phyloP scores from a whole-genome alignment of 2,329 filamentous ascomycete species.

The Apiospora sp. region DNA sequence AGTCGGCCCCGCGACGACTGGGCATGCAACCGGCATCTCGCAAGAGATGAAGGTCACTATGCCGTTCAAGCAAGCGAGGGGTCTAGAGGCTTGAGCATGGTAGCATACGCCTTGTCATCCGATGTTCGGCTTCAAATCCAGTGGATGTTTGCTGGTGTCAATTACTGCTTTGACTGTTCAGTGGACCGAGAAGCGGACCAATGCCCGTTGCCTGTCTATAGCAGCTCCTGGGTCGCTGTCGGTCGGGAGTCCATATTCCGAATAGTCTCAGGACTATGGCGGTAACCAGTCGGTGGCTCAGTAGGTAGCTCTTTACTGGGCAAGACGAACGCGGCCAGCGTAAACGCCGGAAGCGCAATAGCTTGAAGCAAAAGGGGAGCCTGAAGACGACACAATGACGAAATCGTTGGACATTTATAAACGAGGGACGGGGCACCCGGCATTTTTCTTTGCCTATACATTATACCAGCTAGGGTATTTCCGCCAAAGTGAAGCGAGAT shows the following conservation, averaged over 20 bases:
- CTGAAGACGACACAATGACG: slow-evolving; percentile 14
- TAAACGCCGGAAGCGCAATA: background rate
- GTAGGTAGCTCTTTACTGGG: background rate
- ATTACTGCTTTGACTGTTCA: background rate
- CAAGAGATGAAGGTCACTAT: background rate
- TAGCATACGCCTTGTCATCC: background rate
- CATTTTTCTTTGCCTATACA: slow-evolving; percentile 12
- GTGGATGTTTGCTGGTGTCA: background rate
- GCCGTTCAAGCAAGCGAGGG: background rate
- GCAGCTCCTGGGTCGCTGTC: background rate
- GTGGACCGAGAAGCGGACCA: background rate
- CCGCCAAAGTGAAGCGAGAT: background rate
- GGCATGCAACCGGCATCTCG: background rate
- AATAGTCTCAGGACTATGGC: background rate
- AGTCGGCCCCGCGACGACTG: slow-evolving; percentile 1
- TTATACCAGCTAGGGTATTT: background rate
- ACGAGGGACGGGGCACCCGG: background rate
- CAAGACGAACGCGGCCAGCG: background rate
- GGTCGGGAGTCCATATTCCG: background rate
- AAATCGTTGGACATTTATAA: background rate
- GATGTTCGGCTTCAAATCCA: background rate
- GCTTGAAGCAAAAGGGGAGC: background rate
- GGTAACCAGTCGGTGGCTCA: background rate
- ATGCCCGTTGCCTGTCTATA: background rate
- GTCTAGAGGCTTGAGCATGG: background rate